phyloP scores from a whole-genome alignment of 2,329 filamentous ascomycete genomes.

The Geosmithia putterillii region DNA sequence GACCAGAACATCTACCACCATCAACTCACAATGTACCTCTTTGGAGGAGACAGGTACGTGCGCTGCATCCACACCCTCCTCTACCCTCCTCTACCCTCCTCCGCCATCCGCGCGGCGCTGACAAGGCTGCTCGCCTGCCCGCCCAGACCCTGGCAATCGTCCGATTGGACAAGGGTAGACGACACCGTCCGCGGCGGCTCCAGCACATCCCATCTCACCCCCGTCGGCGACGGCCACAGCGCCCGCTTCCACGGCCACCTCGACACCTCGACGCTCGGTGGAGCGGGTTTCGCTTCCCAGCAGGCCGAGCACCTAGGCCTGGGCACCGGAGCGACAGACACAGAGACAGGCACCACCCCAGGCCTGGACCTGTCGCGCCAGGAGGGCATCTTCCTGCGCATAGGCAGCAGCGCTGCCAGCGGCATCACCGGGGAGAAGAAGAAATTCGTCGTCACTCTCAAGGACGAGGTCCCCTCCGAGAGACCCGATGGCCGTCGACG shows the following conservation, averaged over 20 bases:
- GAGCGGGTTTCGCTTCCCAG: conserved; percentile 74
- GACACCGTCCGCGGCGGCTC: conserved; percentile 67
- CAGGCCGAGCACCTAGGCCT: no score
- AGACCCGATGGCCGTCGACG: conserved; percentile 56
- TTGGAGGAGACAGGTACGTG: conserved; percentile 25
- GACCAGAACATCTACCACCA: no score
- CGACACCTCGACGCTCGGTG: conserved; percentile 63
- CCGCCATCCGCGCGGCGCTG: no score
- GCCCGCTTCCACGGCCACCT: conserved; percentile 57
- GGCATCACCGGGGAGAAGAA: conserved; percentile 40
- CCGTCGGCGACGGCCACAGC: conserved; percentile 5
- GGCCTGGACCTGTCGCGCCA: conserved; percentile 53
- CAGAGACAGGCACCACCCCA: neutral
- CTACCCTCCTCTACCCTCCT: no score
- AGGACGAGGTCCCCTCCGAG: conserved; percentile 50
- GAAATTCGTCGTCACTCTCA: conserved; percentile 62
- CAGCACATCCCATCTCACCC: conserved; percentile 41
- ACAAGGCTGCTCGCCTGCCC: neutral
- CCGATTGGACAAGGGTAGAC: conserved; percentile 57
- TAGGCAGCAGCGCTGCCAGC: conserved; percentile 11
- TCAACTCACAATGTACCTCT: conserved; percentile 17
- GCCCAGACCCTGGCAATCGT: conserved; percentile 42
- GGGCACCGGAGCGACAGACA: no score
- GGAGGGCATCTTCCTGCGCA: conserved; percentile 43
- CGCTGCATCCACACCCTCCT: no score